Conservation (phyloP, 257 asterid genomes). For the Przewalskia tangutica region DNA sequence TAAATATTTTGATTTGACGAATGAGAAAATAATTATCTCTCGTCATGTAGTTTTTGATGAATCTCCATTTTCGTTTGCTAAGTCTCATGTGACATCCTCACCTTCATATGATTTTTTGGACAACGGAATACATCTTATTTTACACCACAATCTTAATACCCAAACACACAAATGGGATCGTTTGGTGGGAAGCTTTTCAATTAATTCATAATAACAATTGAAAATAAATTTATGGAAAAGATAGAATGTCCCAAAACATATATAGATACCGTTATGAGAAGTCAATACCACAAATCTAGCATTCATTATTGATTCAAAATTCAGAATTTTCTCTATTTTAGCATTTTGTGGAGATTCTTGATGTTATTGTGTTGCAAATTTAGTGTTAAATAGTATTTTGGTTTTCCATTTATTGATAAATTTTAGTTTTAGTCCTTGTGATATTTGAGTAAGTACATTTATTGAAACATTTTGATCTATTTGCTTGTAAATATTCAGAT, state of each 20-base stretch:
- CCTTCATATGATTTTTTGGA: too few species aligned
- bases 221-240: neutral
- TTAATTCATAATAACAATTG: neutral
- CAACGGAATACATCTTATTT: too few species aligned
- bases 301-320: neutral
- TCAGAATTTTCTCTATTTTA: neutral
- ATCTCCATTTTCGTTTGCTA: too few species aligned
- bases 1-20: too few species aligned
- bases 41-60: too few species aligned
- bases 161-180: slow-evolving; percentile 7
- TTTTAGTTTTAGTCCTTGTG: neutral
- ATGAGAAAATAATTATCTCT: too few species aligned
- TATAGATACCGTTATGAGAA: neutral
- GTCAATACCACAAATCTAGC: neutral
- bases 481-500: neutral
- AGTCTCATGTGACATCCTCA: too few species aligned
- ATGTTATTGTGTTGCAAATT: neutral
- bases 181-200: neutral
- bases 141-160: too few species aligned
- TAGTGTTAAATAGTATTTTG: neutral
- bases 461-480: too few species aligned
- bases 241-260: slow-evolving; percentile 4
- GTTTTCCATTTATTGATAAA: neutral
- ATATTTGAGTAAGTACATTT: too few species aligned
- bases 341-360: neutral